phyloP scores from a whole-genome alignment of 306 rosid genomes.

The Sesbania bispinosa region DNA sequence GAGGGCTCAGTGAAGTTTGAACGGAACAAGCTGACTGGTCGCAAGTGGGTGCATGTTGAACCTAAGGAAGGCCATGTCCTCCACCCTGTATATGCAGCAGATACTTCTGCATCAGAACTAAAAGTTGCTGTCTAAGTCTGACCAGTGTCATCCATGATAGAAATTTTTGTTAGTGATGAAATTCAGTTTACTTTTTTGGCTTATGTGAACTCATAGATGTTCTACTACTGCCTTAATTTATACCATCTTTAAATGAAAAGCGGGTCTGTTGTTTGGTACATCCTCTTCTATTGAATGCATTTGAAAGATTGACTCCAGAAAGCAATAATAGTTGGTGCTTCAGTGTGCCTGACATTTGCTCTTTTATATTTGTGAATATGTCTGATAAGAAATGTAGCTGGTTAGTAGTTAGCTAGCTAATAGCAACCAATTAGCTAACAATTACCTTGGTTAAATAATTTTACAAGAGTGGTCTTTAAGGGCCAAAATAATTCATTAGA shows the following conservation, averaged over 20 bases:
- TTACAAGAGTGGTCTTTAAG: not conserved
- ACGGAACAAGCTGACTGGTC: conserved; percentile 67
- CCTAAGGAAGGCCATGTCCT: conserved; percentile 89
- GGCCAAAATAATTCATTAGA: not conserved
- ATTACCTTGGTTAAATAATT: not conserved
- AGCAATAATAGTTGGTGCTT: too few relatives aligned
- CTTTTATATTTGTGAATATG: not conserved
- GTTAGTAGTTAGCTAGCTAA: not conserved
- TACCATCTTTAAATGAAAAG: not conserved
- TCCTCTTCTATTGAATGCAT: too few relatives aligned
- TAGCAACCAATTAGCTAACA: not conserved
- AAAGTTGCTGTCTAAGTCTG: conserved; percentile 33
- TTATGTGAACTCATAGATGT: not conserved
- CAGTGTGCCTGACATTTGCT: too few relatives aligned
- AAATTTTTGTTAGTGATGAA: not conserved
- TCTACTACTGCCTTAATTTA: not conserved
- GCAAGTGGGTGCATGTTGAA: conserved; percentile 79
- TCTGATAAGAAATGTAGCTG: too few relatives aligned
- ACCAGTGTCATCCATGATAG: not conserved
- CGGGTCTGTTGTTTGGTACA: not conserved
- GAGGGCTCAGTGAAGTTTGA: conserved; percentile 86
- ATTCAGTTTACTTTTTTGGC: not conserved
- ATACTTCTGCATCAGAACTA: conserved; percentile 33
- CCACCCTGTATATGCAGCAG: conserved; percentile 65
- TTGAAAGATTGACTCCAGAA: too few relatives aligned